Evolutionary conservation across 2,329 filamentous ascomycete species (phyloP).

Genomic region (Xylaria sp.): DNA sequence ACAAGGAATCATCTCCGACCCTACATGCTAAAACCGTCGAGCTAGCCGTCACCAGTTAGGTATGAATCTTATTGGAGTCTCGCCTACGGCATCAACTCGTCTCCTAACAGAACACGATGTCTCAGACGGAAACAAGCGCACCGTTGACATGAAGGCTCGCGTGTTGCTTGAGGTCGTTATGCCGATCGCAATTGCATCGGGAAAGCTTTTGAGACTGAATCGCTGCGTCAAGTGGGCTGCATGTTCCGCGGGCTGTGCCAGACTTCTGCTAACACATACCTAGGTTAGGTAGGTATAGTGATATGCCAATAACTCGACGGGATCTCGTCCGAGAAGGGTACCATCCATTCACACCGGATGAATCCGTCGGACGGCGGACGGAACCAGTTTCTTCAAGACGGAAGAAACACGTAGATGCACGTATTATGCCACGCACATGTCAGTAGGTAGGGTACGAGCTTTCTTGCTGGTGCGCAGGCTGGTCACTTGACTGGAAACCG

Average conservation of each 20-base stretch:
- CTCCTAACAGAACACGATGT: conserved; percentile 19
- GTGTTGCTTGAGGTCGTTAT: conserved; percentile 17
- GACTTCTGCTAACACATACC: conserved; percentile 8
- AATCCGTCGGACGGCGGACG: conserved; percentile 6
- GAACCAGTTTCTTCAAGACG: not conserved
- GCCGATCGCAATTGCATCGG: conserved; percentile 23
- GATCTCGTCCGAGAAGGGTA: conserved; percentile 15
- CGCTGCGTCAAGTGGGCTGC: conserved; percentile 8
- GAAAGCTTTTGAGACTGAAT: conserved; percentile 7
- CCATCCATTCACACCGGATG: conserved; percentile 15
- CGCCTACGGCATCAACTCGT: too few species aligned
- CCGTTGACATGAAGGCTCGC: conserved; percentile 25
- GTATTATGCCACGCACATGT: conserved; percentile 5
- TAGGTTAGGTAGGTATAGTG: conserved; percentile 2
- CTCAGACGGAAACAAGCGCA: conserved; percentile 24
- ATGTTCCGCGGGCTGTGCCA: conserved; percentile 5
- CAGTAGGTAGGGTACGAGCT: conserved; percentile 4
- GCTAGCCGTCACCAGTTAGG: conserved; percentile 10
- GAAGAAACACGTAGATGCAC: conserved; percentile 3
- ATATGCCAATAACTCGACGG: conserved; percentile 3
- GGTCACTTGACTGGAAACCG: not conserved
- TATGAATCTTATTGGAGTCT: conserved; percentile 11
- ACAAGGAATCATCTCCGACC: conserved; percentile 27
- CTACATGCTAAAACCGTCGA: conserved; percentile 1
- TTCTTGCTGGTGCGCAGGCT: not conserved